A percentile compares a stretch with the other conserved stretches of the same genome.
Conservation (phyloP, 768 basidiomycete genomes). For the Boletus fagicola region DNA sequence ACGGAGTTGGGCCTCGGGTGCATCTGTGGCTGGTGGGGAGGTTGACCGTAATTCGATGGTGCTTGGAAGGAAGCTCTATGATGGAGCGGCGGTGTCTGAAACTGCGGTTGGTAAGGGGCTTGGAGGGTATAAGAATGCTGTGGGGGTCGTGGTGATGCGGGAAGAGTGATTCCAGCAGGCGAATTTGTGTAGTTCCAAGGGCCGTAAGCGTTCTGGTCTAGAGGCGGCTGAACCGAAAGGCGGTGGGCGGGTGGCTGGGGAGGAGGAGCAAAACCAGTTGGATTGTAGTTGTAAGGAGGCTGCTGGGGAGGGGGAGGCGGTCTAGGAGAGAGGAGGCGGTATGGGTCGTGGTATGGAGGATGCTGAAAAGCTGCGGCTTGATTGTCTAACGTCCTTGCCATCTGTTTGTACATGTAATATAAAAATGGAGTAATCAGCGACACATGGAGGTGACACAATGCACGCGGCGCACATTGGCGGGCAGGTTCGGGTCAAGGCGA, state of each 20-base stretch:
- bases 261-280: slow-evolving; percentile 11
- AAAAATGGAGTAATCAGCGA: slow-evolving; percentile 19
- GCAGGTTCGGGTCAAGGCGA: slow-evolving; percentile 56
- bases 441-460: slow-evolving; percentile 10
- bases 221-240: slow-evolving; percentile 22
- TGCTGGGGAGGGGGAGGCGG: slow-evolving; percentile 23
- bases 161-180: slow-evolving; percentile 21
- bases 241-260: slow-evolving; percentile 14
- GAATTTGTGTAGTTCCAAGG: slow-evolving; percentile 4
- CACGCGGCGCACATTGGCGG: slow-evolving; percentile 55
- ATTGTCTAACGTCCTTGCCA: slow-evolving; percentile 61
- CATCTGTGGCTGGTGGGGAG: slow-evolving; percentile 24
- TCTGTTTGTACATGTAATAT: slow-evolving; percentile 43
- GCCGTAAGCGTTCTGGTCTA: slow-evolving; percentile 28
- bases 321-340: slow-evolving; percentile 25
- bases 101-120: slow-evolving; percentile 21
- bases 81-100: slow-evolving; percentile 22
- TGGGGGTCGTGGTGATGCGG: slow-evolving; percentile 23
- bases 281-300: slow-evolving; percentile 15
- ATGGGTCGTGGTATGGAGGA: slow-evolving; percentile 23
- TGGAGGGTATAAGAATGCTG: slow-evolving; percentile 16
- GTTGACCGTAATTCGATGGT: slow-evolving; percentile 25
- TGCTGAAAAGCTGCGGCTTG: slow-evolving; percentile 33
- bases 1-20: slow-evolving; percentile 18
- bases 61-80: slow-evolving; percentile 22